phyloP scores from a whole-genome alignment of 352 stramenopile species.

The Peronospora tabacina region DNA sequence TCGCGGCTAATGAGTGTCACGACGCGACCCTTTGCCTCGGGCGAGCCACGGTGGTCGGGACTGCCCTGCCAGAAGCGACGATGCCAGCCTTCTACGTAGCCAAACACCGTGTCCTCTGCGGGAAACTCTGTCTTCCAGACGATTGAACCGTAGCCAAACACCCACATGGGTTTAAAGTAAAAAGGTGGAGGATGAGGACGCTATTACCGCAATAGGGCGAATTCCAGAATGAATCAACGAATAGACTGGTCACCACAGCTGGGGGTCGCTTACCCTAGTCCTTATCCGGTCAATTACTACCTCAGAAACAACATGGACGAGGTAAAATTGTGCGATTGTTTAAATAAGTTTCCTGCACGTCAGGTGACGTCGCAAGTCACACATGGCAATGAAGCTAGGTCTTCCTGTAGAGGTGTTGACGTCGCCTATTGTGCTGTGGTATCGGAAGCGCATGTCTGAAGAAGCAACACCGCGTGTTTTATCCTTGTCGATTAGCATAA shows the following conservation, averaged over 20 bases:
- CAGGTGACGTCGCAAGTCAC: no score
- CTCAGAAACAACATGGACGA: not conserved
- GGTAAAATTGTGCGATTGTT: not conserved
- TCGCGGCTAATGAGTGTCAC: conserved; percentile 81
- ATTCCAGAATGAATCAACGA: conserved; percentile 18
- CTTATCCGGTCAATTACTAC: conserved; percentile 2
- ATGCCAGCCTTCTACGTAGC: conserved; percentile 79
- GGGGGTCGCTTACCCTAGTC: conserved; percentile 14
- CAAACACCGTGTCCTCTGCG: conserved; percentile 54
- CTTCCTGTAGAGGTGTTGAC: no score
- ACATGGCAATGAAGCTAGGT: no score
- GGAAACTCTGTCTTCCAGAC: conserved; percentile 75
- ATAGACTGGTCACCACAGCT: not conserved
- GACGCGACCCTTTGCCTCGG: conserved; percentile 67
- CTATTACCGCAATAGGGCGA: conserved; percentile 12
- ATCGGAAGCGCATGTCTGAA: not conserved
- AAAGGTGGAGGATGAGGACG: no score
- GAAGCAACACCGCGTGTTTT: not conserved
- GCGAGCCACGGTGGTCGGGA: conserved; percentile 77
- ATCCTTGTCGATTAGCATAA: not conserved
- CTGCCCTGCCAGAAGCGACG: conserved; percentile 87
- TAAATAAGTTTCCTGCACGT: no score
- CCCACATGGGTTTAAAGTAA: conserved; percentile 46
- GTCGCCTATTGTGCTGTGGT: not conserved
- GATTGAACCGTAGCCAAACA: conserved; percentile 82